Base-by-base conservation (phyloP, 306 rosid genomes). In the Prinsepia uniflora region DNA sequence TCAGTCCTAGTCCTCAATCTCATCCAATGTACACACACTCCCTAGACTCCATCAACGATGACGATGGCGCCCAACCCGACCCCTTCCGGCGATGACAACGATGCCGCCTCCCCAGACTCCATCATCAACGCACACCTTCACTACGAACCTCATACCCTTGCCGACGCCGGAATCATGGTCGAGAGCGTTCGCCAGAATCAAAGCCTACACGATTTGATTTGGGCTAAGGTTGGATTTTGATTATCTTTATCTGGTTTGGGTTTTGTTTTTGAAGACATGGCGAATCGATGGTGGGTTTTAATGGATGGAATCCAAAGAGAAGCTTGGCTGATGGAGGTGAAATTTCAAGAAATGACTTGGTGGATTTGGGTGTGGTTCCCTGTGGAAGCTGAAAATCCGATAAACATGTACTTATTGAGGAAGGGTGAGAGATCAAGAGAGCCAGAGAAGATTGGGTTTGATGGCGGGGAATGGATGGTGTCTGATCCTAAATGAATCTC, bases 371-470 rank as follows among this genome's bases (percentile, higher is more conserved):
- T 88, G 4, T 67, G 84, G 71, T 88, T 83, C 1, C 95, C 95
- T 10, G 95, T 90, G 54, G 96, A 83, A 76, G 96, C 96, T 39
- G 95, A 88, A 81, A 90, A 90, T 41, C 95, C 95, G 4, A 90
- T 87, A 63, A 88, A 90, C 96, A 90, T 90, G 73, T n/a, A n/a
- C n/a, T n/a, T n/a, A n/a, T n/a, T n/a, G n/a, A n/a, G n/a, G n/a
- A n/a, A n/a, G n/a, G n/a, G n/a, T n/a, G n/a, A n/a, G n/a, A n/a
- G n/a, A n/a, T n/a, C n/a, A n/a, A n/a, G n/a, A n/a, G n/a, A n/a
- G 14, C 76, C 81, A 8, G 91, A 85, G 73, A 87, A 87, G 56
- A 90, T 75, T 0, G 93, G 83, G 47, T 82, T 87, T 12, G 78
- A 22, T 36, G 92, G 83, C 17, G 41, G 17, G 63, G 70, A 75